Conservation (phyloP, 75 land plant species). For the Picea glauca region DNA sequence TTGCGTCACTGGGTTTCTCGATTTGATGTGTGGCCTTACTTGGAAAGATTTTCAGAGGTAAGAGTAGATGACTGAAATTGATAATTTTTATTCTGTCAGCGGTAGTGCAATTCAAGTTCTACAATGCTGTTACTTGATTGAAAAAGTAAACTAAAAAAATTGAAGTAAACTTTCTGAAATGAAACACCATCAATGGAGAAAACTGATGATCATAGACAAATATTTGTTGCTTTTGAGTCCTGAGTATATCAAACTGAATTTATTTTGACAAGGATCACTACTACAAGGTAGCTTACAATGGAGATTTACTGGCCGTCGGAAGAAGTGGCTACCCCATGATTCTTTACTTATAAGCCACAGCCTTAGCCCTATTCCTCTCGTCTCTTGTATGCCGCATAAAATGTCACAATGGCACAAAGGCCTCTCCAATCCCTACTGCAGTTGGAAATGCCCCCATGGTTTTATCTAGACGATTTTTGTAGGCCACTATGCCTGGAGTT, state of each 20-base stretch:
- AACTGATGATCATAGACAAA: background rate
- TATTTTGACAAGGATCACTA: too few relatives aligned
- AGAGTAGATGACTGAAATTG: constrained; percentile 7
- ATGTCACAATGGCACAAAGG: too few relatives aligned
- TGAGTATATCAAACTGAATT: background rate
- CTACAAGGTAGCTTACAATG: background rate
- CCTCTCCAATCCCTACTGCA: too few relatives aligned
- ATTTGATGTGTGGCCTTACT: constrained; percentile 79
- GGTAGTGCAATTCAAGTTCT: background rate
- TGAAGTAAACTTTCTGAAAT: background rate
- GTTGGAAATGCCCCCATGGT: too few relatives aligned
- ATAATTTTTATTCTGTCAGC: background rate
- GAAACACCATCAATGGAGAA: background rate
- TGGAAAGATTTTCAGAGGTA: constrained; percentile 69
- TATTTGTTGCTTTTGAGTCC: background rate
- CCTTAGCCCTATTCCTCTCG: too few relatives aligned
- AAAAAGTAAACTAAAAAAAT: background rate
- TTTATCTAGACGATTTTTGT: too few relatives aligned
- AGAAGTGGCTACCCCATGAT: too few relatives aligned
- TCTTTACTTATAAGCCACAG: too few relatives aligned
- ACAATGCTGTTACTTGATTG: background rate
- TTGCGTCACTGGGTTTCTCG: constrained; percentile 64
- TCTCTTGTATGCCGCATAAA: too few relatives aligned
- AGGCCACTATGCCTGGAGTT: too few relatives aligned
- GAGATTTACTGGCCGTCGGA: too few relatives aligned